Base-by-base conservation (phyloP, 2,329 filamentous ascomycete species). In the Nemania serpens region DNA sequence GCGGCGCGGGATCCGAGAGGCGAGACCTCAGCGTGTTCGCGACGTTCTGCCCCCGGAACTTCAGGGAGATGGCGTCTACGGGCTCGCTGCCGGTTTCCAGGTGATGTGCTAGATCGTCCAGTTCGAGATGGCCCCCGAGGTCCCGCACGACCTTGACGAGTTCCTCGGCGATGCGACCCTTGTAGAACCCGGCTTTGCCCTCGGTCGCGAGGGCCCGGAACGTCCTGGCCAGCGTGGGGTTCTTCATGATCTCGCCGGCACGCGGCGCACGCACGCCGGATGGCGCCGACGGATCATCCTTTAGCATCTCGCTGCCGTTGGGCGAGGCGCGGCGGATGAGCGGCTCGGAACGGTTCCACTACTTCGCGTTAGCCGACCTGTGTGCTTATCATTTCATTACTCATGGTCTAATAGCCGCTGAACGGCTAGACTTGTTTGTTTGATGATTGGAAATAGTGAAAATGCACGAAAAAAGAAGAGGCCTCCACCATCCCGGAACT, bases 131-230 rank as follows among this genome's bases (percentile, higher is more conserved):
- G 0, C 93, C 93, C 22, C 94, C 94, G 0, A 89, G 84, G 58
- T 89, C 86, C 64, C 85, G 82, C 0, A 94, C 86, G 0, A 93
- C 92, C 70, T 91, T 89, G 53, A 97, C 84, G 15, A 98, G 81
- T 65, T 88, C 89, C 71, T 95, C 84, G 2, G 91, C 95, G 53
- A 98, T 87, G 39, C 88, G 82, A 0, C 95, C 95, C 22, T 87
- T 84, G 75, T 99, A 99, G 79, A 97, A 99, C 0, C 94, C 95
- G 68, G 87, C 86, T 76, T 96, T 97, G 18, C 93, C 93, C 60
- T 96, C 82, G 34, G 86, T 82, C 0, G 88, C 94, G 5, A 99
- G 81, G 0, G 88, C 78, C 57, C 90, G 85, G 77, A 97, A 97
- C 0, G 94, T 97, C 47, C 84, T 82, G 0, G 91, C 93, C 9